A percentile compares a stretch with the other conserved stretches of the same genome.
These are phyloP conservation scores for Prototheca stagnorum DNA, from an alignment of 163 green algal species.

Conservation along the genomic window DNA sequence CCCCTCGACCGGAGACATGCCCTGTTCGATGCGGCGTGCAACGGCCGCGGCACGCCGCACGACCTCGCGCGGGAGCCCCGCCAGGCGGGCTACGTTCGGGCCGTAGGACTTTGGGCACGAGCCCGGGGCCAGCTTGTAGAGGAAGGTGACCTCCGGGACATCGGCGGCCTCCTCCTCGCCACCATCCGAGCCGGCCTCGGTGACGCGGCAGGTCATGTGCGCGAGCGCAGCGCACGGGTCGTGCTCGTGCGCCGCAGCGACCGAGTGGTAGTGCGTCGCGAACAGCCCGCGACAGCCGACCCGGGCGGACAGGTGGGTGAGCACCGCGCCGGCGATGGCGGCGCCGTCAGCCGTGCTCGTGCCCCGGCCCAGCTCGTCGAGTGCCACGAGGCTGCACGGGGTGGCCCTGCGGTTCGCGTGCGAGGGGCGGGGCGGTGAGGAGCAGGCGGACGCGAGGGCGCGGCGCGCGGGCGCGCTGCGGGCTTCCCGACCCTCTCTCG, in stretches of 20 bases:
- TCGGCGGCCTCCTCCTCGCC: not conserved
- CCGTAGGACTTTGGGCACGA: slow-evolving; percentile 86
- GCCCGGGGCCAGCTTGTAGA: slow-evolving; percentile 69
- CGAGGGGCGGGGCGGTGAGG: no score
- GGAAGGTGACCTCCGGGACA: slow-evolving; percentile 56
- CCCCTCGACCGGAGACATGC: not conserved
- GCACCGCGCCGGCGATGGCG: slow-evolving; percentile 56
- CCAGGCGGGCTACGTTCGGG: slow-evolving; percentile 75
- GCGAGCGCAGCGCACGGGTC: not conserved
- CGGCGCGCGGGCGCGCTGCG: no score
- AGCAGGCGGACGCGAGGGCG: no score
- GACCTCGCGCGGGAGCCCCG: slow-evolving; percentile 37
- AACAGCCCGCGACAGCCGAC: slow-evolving; percentile 33
- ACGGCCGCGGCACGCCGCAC: slow-evolving; percentile 16
- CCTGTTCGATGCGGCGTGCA: slow-evolving; percentile 5
- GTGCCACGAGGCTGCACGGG: slow-evolving; percentile 37
- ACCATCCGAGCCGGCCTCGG: slow-evolving; percentile 1
- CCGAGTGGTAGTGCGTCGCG: slow-evolving; percentile 27
- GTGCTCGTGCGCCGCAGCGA: slow-evolving; percentile 1
- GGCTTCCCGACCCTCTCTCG: no score
- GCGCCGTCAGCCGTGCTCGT: slow-evolving; percentile 79
- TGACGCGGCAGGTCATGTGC: slow-evolving; percentile 14
- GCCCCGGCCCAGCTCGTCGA: slow-evolving; percentile 52
- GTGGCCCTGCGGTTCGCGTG: no score
- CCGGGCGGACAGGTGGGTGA: slow-evolving; percentile 39